Base-by-base conservation (phyloP, 2,329 filamentous ascomycete genomes). In the Diaporthe sp. region DNA sequence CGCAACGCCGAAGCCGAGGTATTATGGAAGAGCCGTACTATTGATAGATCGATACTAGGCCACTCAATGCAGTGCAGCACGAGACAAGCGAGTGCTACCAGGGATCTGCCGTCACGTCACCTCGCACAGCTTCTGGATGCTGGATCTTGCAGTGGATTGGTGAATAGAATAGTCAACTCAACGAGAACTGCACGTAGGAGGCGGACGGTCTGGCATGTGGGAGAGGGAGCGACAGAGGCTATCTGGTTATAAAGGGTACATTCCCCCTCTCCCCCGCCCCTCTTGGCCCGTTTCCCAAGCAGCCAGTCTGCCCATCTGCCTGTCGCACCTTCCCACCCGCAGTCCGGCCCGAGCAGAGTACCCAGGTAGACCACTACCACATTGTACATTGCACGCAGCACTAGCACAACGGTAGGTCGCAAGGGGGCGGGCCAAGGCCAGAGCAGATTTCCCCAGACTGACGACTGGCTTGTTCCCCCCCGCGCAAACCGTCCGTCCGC, bases 1-100 rank as follows among this genome's bases (percentile, higher is more conserved):
- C n/a, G 67, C 70, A 58, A 67, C 61, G 44, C 62, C 46, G 71
- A 76, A 74, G 74, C 74, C 74, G 74, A 76, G 74, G 74, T 74
- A 74, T 59, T 44, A 70, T 8, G 53, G 22, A 71, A 59, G 42
- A 51, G 68, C 42, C 42, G 51, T 37, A 55, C 42, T 61, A 15
- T 12, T 9, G 55, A 51, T 59, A 61, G 17, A 44, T 70, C 10
- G 53, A 61, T 74, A 31, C n/a, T n/a, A 28, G 34, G 31, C 25
- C 22, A 22, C 9, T 10, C 22, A 72, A n/a, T 19, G n/a, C 44
- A n/a, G 46, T 28, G 37, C 25, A 15, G 58, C 31, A 39, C 37
- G 10, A 12, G 37, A 44, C 37, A 17, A 17, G 37, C 9, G 15
- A 34, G 9, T 34, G 55, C 31, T 39, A 37, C 57, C 57, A 59